phyloP scores from a whole-genome alignment of 169 alveolate species.

The Babesia caballi region DNA sequence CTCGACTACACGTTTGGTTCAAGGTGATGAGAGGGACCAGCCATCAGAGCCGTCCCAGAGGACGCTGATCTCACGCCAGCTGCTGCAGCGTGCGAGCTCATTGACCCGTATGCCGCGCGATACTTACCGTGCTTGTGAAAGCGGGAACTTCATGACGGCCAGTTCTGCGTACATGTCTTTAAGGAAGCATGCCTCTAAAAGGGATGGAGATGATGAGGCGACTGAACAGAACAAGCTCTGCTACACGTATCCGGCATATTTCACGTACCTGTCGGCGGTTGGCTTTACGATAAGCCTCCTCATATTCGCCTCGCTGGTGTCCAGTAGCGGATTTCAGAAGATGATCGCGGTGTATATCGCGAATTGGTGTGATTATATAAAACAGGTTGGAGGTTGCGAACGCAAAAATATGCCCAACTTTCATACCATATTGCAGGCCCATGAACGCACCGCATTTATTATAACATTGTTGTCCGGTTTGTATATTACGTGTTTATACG shows the following conservation, averaged over 20 bases:
- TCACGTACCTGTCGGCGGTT: not conserved
- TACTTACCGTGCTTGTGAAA: not conserved
- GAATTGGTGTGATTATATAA: constrained; percentile 5
- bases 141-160: not conserved
- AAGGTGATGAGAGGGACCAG: no score
- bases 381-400: not conserved
- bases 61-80: not conserved
- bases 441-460: not conserved
- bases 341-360: not conserved
- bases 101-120: not conserved
- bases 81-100: not conserved
- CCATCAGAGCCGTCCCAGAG: not conserved
- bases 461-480: not conserved
- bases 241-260: not conserved
- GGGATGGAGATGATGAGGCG: not conserved
- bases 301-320: not conserved
- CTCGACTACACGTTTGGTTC: not conserved
- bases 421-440: not conserved
- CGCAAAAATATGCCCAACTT: not conserved
- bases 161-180: not conserved
- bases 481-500: not conserved
- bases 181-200: not conserved
- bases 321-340: not conserved
- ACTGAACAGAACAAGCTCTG: not conserved
- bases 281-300: not conserved